Percentiles rank a stretch among this genome's conserved stretches.
phyloP scores from a whole-genome alignment of 805 yeast species.

The Saccharomycopsis amapae region DNA sequence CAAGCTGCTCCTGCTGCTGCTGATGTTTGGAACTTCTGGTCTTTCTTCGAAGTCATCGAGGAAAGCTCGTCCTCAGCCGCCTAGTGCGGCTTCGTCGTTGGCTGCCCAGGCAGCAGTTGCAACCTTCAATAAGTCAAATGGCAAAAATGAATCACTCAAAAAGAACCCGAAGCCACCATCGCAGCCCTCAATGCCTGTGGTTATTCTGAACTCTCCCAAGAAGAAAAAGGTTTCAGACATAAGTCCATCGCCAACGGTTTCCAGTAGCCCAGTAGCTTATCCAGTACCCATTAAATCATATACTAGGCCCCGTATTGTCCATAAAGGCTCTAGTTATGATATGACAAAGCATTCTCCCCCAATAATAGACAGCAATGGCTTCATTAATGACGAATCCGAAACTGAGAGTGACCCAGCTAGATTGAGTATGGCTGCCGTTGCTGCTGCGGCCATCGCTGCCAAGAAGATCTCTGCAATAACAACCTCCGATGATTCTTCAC shows the following conservation, averaged over 20 bases:
- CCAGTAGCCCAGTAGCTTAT: not conserved
- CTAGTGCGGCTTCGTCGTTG: constrained; percentile 4
- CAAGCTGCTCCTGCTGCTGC: not conserved
- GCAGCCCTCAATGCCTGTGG: not conserved
- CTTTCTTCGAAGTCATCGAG: not conserved
- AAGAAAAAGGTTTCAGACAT: not conserved
- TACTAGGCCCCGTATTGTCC: not conserved
- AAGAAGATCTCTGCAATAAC: constrained; percentile 15
- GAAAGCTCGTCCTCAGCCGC: not conserved
- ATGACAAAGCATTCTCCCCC: not conserved
- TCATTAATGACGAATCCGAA: not conserved
- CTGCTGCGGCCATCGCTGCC: constrained; percentile 17
- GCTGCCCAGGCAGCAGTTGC: constrained; percentile 17
- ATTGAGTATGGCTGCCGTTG: constrained; percentile 13
- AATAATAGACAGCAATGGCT: not conserved
- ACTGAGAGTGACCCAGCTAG: constrained; percentile 1
- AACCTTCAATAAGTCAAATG: constrained; percentile 17
- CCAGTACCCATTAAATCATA: not conserved
- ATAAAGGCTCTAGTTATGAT: not conserved
- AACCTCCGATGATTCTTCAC: not conserved
- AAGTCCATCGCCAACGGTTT: not conserved
- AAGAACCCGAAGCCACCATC: not conserved
- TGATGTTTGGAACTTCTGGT: constrained; percentile 9
- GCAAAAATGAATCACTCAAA: not conserved
- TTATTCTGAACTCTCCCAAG: not conserved